Evolutionary conservation across 768 basidiomycete genomes (phyloP), one percentile per base, ranked within the genome.

Genomic region (Russula sp.): DNA sequence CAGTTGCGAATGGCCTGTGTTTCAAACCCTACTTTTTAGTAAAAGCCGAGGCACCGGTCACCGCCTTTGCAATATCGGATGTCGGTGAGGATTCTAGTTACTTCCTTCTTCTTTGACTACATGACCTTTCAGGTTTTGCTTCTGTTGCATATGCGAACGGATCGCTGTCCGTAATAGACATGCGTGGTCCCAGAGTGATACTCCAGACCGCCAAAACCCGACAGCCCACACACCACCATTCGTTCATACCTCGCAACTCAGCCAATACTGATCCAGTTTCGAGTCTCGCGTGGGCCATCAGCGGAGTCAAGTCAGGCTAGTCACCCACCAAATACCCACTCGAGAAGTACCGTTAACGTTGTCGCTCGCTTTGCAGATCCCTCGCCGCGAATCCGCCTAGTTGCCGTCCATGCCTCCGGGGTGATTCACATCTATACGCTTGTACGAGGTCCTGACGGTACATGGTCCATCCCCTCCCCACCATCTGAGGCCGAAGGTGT

Each of bases 141-240:
- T 90, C 92, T 2, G 78, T 86, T 3, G 84, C 87, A 3, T 91
- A 88, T 71, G 70, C 73, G 6, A 80, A 82, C 53, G 85, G 84
- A 1, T 76, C 80, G 2, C 60, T 95, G 22, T 74, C 81, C 39
- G 75, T 94, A 37, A 71, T 94, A 18, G 88, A 94, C 69, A 78
- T 93, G 79, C 80, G 90, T 27, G 87, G 84, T 1, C 91, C 91
- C 1, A 79, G 79, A 13, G 75, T 93, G 11, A 79, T 93, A 11
- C 74, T 88, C 1, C 78, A 84, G 32, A 78, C 77, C 16, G 70
- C 73, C 66, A 77, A 71, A 53, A 77, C 71, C 59, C 77, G 76
- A 68, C 71, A 73, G 27, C 79, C 77, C 67, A 77, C 61, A 22
- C 49, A 74, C 58, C 76, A 74, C 61, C 73, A 75, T 55, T 72